phyloP scores from a whole-genome alignment of 179 eudicot species.

The Beta lomatogona region DNA sequence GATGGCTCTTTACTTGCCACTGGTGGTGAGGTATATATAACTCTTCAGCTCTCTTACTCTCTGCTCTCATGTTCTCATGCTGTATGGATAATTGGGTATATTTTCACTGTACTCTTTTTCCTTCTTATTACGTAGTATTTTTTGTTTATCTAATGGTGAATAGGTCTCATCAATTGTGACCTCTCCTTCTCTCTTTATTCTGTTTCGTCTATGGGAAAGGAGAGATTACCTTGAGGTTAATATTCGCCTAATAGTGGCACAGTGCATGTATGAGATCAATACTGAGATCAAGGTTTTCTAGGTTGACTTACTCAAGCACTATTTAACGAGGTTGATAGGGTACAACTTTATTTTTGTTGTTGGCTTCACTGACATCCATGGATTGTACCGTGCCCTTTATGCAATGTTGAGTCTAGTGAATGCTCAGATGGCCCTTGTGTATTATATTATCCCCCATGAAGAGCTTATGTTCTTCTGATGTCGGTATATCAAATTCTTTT shows the following conservation, averaged over 20 bases:
- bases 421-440: too few relatives aligned
- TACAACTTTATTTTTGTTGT: too few relatives aligned
- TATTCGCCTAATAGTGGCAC: not conserved
- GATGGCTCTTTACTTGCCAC: conserved; percentile 82
- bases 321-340: too few relatives aligned
- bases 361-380: too few relatives aligned
- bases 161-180: not conserved
- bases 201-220: not conserved
- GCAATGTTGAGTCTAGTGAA: too few relatives aligned
- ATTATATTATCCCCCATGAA: too few relatives aligned
- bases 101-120: not conserved
- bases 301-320: too few relatives aligned
- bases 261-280: not conserved
- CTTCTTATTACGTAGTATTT: not conserved
- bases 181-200: not conserved
- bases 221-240: not conserved
- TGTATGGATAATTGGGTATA: not conserved
- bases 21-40: conserved; percentile 83
- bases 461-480: too few relatives aligned
- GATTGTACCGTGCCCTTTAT: too few relatives aligned
- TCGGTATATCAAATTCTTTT: too few relatives aligned
- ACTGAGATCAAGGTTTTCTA: not conserved
- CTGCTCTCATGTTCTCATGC: conserved; percentile 7
- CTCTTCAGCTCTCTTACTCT: conserved; percentile 5
- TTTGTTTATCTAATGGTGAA: not conserved